Evolutionary conservation across 1,284 basidiomycete species (phyloP).

Genomic region (Marasmius tenuissimus): DNA sequence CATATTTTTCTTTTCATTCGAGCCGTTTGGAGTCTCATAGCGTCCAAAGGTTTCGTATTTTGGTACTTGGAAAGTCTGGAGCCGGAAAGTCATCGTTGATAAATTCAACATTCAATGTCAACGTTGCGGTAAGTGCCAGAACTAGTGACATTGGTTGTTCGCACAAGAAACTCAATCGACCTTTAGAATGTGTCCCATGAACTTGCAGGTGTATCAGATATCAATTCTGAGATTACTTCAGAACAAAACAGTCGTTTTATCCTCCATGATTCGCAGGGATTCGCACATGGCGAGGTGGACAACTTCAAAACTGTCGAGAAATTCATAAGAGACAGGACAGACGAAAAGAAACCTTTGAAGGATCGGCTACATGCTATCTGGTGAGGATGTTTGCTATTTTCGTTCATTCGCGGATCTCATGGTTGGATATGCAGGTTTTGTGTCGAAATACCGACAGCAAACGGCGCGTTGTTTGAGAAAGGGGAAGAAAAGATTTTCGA

Average conservation of each 20-base stretch:
- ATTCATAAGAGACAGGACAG: conserved; percentile 20
- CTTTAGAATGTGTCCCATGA: conserved; percentile 20
- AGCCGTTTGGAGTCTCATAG: background rate
- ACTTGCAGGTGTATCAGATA: conserved; percentile 20
- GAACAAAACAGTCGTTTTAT: conserved; percentile 25
- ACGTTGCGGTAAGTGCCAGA: conserved; percentile 14
- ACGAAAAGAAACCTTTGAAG: conserved; percentile 13
- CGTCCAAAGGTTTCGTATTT: conserved; percentile 13
- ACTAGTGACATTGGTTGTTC: background rate
- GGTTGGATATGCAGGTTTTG: conserved; percentile 20
- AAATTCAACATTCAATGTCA: conserved; percentile 23
- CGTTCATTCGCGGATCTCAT: background rate
- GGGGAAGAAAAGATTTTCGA: conserved; percentile 25
- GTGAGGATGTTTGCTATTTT: conserved; percentile 11
- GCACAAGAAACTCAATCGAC: background rate
- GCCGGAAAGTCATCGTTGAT: conserved; percentile 26
- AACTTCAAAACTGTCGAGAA: conserved; percentile 22
- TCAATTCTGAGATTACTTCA: conserved; percentile 23
- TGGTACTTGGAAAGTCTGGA: conserved; percentile 20
- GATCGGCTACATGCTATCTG: conserved; percentile 29
- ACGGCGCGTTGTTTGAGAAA: conserved; percentile 22
- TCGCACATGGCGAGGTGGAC: conserved; percentile 21
- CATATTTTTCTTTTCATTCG: background rate
- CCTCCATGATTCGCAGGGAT: conserved; percentile 28
- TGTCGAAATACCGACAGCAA: conserved; percentile 21